Evolutionary conservation across 495 filamentous ascomycete genomes (phyloP).

Genomic region (Podospora appendiculata): DNA sequence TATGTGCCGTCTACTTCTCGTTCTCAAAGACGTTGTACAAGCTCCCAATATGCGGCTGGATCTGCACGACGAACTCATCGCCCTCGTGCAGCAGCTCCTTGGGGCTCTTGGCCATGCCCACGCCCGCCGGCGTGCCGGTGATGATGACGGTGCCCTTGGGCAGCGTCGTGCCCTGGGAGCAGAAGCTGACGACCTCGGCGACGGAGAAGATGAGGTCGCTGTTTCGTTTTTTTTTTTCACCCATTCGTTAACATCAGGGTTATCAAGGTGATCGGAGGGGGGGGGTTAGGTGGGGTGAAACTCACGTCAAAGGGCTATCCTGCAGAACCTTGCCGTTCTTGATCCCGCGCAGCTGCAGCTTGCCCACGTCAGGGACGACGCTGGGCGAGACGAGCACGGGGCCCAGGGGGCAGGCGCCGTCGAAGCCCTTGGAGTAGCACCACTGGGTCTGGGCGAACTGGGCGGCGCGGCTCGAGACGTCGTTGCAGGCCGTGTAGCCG

Average conservation of each 20-base stretch:
- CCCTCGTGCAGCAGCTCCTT: slow-evolving; percentile 37
- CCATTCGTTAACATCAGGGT: too few relatives aligned
- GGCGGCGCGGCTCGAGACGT: slow-evolving; percentile 32
- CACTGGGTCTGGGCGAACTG: slow-evolving; percentile 42
- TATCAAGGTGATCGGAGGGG: neutral
- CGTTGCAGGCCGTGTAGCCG: slow-evolving; percentile 40
- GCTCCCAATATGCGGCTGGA: slow-evolving; percentile 38
- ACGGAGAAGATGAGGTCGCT: slow-evolving; percentile 43
- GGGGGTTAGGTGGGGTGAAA: too few relatives aligned
- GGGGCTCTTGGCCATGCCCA: slow-evolving; percentile 33
- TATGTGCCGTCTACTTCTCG: slow-evolving; percentile 24
- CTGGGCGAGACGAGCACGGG: slow-evolving; percentile 47
- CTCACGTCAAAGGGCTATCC: slow-evolving; percentile 42
- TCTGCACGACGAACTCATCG: slow-evolving; percentile 41
- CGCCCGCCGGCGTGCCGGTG: slow-evolving; percentile 41
- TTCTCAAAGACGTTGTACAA: slow-evolving; percentile 34
- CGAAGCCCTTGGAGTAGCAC: slow-evolving; percentile 42
- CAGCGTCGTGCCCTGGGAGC: slow-evolving; percentile 43
- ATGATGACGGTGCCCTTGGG: slow-evolving; percentile 37
- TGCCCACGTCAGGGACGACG: slow-evolving; percentile 36
- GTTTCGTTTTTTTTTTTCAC: neutral
- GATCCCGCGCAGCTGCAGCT: slow-evolving; percentile 30
- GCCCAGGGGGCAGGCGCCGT: slow-evolving; percentile 40
- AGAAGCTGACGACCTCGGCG: slow-evolving; percentile 36
- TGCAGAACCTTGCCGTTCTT: slow-evolving; percentile 43